These are phyloP conservation scores for Furculomyces boomerangus DNA, from an alignment of 371 early-diverging fungal genomes.

Conservation along the genomic window DNA sequence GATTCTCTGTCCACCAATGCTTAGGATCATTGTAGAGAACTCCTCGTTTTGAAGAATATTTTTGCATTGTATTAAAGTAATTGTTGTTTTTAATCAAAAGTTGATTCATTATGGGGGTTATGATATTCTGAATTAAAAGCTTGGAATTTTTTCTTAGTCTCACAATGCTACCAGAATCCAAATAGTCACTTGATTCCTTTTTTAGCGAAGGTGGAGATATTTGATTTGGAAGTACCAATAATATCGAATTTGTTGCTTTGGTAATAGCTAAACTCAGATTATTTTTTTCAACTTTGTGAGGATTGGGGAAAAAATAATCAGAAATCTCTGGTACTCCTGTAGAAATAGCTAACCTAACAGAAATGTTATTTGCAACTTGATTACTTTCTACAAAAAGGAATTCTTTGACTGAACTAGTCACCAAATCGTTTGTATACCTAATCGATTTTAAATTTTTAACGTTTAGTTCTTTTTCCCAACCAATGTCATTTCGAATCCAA, in stretches of 20 bases:
- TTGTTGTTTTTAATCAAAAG: not conserved
- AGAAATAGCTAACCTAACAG: not conserved
- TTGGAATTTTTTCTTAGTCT: not conserved
- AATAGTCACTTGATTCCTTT: not conserved
- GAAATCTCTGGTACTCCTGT: not conserved
- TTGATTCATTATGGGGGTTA: not conserved
- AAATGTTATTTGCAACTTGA: not conserved
- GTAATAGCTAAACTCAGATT: not conserved
- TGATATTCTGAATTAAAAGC: not conserved
- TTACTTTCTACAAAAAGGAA: not conserved
- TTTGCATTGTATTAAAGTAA: not conserved
- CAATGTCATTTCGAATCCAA: too few relatives aligned
- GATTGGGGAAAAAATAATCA: not conserved
- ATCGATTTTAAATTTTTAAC: not conserved
- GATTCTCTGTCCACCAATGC: too few relatives aligned
- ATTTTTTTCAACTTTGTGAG: not conserved
- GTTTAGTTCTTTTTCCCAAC: not conserved
- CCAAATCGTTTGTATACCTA: not conserved
- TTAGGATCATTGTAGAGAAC: not conserved
- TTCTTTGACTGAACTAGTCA: not conserved
- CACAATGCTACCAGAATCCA: not conserved
- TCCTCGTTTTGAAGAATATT: not conserved
- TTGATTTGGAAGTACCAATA: not conserved
- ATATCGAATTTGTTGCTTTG: not conserved
- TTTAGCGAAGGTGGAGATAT: not conserved